These are phyloP conservation scores for Pythium scleroteichum DNA, from an alignment of 352 stramenopile species.

Conservation along the genomic window DNA sequence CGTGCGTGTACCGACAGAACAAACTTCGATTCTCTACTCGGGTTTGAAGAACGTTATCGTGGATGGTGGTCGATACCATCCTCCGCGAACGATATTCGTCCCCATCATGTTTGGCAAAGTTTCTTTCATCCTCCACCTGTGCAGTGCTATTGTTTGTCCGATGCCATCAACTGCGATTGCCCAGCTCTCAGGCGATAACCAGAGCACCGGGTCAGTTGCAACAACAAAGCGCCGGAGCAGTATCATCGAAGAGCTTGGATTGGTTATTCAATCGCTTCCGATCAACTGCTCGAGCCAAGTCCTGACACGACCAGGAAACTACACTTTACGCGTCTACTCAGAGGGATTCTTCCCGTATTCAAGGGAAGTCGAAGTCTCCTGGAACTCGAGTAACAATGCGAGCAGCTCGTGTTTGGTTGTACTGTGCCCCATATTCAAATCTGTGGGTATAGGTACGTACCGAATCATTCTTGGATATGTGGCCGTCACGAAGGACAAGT, in stretches of 20 bases:
- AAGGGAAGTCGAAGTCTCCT: constrained; percentile 35
- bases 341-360: constrained; percentile 31
- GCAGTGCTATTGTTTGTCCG: background rate
- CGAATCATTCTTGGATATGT: constrained; percentile 58
- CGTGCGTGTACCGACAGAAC: constrained; percentile 50
- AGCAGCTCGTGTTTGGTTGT: constrained; percentile 34
- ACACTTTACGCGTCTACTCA: constrained; percentile 33
- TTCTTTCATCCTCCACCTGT: constrained; percentile 29
- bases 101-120: constrained; percentile 62
- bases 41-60: constrained; percentile 68
- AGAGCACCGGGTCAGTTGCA: background rate
- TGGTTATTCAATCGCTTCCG: constrained; percentile 10
- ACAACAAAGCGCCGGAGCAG: background rate
- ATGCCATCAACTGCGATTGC: background rate
- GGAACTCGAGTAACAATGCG: constrained; percentile 21
- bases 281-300: constrained; percentile 32
- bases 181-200: constrained; percentile 2
- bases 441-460: constrained; percentile 22
- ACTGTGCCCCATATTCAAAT: constrained; percentile 35
- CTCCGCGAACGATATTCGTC: constrained; percentile 49
- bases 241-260: background rate
- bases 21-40: constrained; percentile 67
- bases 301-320: constrained; percentile 47
- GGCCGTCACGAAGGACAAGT: constrained; percentile 11
- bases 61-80: constrained; percentile 54